A percentile compares a stretch with the other conserved stretches of the same genome.
phyloP scores from a whole-genome alignment of 2,329 filamentous ascomycete species.

The Lachnellula cervina region DNA sequence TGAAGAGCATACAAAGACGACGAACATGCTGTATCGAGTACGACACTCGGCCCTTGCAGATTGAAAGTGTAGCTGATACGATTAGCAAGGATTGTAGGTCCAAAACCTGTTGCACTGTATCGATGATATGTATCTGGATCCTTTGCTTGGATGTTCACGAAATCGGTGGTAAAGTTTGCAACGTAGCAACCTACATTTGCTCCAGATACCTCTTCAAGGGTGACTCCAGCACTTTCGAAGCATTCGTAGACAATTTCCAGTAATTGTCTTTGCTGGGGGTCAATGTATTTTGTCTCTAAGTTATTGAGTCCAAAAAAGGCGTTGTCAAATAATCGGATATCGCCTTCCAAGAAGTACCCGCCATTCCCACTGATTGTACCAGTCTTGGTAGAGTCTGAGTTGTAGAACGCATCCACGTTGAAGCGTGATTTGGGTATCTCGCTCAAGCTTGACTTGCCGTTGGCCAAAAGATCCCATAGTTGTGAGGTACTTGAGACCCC shows the following conservation, averaged over 20 bases:
- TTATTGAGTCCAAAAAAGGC: conserved; percentile 20
- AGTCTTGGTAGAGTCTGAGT: conserved; percentile 6
- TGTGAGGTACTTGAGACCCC: conserved; percentile 7
- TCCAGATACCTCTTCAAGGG: conserved; percentile 21
- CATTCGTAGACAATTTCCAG: conserved; percentile 28
- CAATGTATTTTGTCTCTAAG: conserved; percentile 18
- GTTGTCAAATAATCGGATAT: conserved; percentile 17
- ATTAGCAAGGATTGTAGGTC: conserved; percentile 20
- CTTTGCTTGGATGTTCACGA: conserved; percentile 5
- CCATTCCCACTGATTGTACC: conserved; percentile 8
- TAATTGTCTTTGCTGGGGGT: conserved; percentile 29
- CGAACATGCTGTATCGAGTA: conserved; percentile 47
- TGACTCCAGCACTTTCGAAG: conserved; percentile 24
- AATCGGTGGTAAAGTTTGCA: conserved; percentile 19
- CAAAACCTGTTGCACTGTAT: conserved; percentile 21
- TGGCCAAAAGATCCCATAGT: background rate
- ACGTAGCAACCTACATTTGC: conserved; percentile 17
- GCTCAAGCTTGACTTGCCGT: conserved; percentile 19
- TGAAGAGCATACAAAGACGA: conserved; percentile 52
- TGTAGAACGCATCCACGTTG: conserved; percentile 14
- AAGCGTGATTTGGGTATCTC: conserved; percentile 14
- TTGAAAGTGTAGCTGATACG: conserved; percentile 32
- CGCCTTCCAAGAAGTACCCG: conserved; percentile 14
- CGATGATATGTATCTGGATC: conserved; percentile 18
- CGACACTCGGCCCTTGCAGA: conserved; percentile 16